A percentile compares a stretch with the other conserved stretches of the same genome.
These are phyloP conservation scores for Endocladia muricata DNA, from an alignment of 31 red algal genomes.

Conservation along the genomic window DNA sequence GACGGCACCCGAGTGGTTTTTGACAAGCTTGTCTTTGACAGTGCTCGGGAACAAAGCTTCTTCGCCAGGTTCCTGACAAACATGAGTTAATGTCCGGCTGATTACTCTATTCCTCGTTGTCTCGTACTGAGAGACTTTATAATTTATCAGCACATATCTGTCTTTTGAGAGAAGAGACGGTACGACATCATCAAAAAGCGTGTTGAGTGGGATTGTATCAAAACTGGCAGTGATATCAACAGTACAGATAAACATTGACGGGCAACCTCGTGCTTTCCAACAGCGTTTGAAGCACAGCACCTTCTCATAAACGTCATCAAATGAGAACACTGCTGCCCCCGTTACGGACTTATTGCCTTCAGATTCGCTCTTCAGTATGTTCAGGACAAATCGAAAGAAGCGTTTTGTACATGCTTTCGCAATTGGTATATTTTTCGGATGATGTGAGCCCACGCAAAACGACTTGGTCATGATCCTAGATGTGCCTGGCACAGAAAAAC, in stretches of 20 bases:
- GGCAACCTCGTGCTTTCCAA: slow-evolving; percentile 31
- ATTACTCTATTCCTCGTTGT: background rate
- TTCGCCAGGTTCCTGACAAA: slow-evolving; percentile 53
- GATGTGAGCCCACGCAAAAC: background rate
- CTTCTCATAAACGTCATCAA: slow-evolving; percentile 57
- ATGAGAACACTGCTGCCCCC: slow-evolving; percentile 65
- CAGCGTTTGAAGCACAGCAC: slow-evolving; percentile 4
- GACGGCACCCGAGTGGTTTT: slow-evolving; percentile 28
- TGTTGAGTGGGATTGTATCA: slow-evolving; percentile 66
- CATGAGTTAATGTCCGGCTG: slow-evolving; percentile 22
- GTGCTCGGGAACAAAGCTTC: slow-evolving; percentile 47
- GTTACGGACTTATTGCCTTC: background rate
- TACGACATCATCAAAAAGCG: slow-evolving; percentile 60
- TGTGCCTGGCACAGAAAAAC: background rate
- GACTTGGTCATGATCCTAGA: background rate
- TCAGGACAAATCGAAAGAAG: background rate
- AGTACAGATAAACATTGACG: slow-evolving; percentile 35
- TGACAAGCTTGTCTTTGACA: slow-evolving; percentile 15
- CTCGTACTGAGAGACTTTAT: slow-evolving; percentile 12
- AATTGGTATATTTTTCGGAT: background rate
- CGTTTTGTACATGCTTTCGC: slow-evolving; percentile 18
- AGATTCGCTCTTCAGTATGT: slow-evolving; percentile 6
- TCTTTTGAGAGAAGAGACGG: slow-evolving; percentile 30
- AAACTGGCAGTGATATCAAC: slow-evolving; percentile 67
- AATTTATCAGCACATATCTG: slow-evolving; percentile 45